Evolutionary conservation across 495 filamentous ascomycete species (phyloP).

Genomic region (Xylaria telfairii): DNA sequence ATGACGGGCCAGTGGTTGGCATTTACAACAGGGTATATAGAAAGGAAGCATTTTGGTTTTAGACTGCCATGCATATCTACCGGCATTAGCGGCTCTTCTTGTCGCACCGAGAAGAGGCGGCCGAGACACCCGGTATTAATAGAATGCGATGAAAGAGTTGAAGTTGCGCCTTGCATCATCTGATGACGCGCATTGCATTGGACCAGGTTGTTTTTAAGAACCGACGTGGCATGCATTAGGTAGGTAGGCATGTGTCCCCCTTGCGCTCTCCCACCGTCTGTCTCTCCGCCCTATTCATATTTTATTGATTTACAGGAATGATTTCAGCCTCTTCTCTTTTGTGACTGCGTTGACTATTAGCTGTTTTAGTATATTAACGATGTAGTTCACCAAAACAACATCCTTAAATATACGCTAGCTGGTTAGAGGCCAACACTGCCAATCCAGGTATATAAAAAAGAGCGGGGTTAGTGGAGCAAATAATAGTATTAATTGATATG

Average conservation of each 20-base stretch:
- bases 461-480: neutral
- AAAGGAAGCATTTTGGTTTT: neutral
- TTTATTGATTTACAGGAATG: neutral
- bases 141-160: neutral
- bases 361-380: neutral
- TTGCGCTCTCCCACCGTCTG: neutral
- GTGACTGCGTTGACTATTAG: neutral
- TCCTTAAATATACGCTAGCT: neutral
- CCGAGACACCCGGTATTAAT: neutral
- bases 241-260: neutral
- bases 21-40: neutral
- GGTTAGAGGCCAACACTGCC: neutral
- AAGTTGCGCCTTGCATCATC: constrained; percentile 4
- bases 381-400: neutral
- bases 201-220: neutral
- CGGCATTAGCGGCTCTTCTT: constrained; percentile 6
- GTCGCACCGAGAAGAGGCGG: too few species aligned
- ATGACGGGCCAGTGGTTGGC: neutral
- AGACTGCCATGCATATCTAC: neutral
- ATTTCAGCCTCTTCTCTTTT: neutral
- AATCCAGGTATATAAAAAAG: neutral
- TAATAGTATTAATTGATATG: neutral
- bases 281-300: neutral
- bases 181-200: constrained; percentile 21
- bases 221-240: neutral